Percentiles rank a stretch among this genome's conserved stretches.
These are phyloP conservation scores for Beauveria sp. DNA, from an alignment of 2,329 filamentous ascomycete genomes.

Conservation along the genomic window DNA sequence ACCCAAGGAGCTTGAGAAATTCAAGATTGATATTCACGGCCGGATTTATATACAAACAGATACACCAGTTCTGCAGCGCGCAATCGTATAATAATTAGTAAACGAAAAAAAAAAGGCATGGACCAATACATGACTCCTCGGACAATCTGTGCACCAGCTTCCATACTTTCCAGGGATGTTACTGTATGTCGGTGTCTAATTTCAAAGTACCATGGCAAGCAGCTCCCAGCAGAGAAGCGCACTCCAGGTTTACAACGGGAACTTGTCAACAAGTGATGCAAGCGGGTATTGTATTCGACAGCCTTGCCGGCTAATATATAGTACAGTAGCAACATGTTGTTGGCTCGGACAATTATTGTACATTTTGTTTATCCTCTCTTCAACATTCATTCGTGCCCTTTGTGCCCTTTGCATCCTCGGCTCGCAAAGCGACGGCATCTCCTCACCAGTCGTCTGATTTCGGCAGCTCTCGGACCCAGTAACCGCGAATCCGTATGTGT, in stretches of 20 bases:
- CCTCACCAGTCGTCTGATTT: too few relatives aligned
- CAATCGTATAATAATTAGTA: neutral
- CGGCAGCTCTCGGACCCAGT: too few relatives aligned
- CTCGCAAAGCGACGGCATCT: neutral
- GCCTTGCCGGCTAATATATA: neutral
- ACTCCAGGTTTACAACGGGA: too few relatives aligned
- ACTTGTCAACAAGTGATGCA: neutral
- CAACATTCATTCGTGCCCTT: neutral
- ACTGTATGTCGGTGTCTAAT: neutral
- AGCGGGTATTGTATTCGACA: conserved; percentile 3
- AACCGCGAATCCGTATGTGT: neutral
- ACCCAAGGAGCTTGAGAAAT: conserved; percentile 18
- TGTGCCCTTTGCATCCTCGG: neutral
- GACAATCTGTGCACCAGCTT: neutral
- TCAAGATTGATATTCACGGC: conserved; percentile 1
- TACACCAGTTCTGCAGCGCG: neutral
- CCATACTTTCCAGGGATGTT: neutral
- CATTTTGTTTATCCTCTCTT: neutral
- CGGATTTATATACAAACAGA: neutral
- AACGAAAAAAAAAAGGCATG: neutral
- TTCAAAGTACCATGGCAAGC: too few relatives aligned
- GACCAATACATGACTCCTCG: neutral
- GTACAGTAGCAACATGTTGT: neutral
- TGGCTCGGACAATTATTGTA: neutral
- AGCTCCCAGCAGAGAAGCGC: neutral